Conservation (phyloP, 2,329 filamentous ascomycete species). For the Penicillium sp. region DNA sequence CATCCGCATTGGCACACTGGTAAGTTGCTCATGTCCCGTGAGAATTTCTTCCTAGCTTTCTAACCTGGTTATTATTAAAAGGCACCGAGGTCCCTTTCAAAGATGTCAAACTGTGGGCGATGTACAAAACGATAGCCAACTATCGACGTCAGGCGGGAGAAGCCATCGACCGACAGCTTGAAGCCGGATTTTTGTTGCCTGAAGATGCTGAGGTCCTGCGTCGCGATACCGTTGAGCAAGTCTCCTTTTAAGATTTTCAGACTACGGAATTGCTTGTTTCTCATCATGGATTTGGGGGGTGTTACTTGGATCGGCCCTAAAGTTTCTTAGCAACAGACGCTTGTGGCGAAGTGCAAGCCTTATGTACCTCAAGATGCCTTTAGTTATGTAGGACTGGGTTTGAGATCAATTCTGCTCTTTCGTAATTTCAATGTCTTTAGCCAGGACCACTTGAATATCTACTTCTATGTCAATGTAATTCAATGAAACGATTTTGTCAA, state of each 20-base stretch:
- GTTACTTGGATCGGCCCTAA: background rate
- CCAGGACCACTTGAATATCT: background rate
- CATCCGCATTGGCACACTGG: background rate
- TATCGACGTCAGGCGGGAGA: background rate
- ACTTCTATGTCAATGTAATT: background rate
- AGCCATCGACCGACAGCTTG: background rate
- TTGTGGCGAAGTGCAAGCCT: background rate
- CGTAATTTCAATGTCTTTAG: background rate
- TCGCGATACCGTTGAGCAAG: slow-evolving; percentile 4
- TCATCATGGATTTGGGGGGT: background rate
- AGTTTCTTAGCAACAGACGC: background rate
- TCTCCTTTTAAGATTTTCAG: background rate
- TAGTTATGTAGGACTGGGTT: background rate
- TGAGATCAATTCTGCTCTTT: background rate
- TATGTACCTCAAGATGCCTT: background rate
- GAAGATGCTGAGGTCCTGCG: background rate
- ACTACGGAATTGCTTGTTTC: background rate
- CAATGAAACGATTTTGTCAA: background rate
- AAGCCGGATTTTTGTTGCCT: background rate
- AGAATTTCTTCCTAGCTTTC: background rate
- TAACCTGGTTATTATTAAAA: background rate
- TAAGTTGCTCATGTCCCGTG: background rate
- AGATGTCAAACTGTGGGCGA: background rate
- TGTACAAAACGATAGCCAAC: background rate
- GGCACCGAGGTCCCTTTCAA: background rate